Percentiles rank a stretch among this genome's conserved stretches.
phyloP scores from a whole-genome alignment of 2,329 filamentous ascomycete genomes.

The Fusarium sp. region DNA sequence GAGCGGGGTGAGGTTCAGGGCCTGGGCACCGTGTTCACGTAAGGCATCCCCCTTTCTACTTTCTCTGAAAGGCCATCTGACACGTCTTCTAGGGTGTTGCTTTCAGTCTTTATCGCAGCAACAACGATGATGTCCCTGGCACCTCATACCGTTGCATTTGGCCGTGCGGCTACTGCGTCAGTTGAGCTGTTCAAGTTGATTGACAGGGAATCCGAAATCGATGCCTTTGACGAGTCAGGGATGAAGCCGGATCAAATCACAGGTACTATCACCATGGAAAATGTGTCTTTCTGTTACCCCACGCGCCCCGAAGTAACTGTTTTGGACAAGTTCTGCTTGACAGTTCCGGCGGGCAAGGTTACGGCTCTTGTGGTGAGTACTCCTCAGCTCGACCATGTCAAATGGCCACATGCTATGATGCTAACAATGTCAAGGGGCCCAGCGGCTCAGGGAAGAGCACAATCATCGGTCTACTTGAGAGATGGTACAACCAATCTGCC shows the following conservation, averaged over 20 bases:
- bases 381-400: background rate
- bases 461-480: background rate
- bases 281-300: background rate
- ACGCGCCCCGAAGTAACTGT: background rate
- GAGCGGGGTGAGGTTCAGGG: background rate
- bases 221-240: background rate
- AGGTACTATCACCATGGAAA: background rate
- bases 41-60: background rate
- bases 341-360: background rate
- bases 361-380: background rate
- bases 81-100: background rate
- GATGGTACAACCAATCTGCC: background rate
- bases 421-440: background rate
- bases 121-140: background rate
- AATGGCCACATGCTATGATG: background rate
- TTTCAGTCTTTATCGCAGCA: background rate
- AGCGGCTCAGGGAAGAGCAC: background rate
- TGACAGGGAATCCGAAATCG: background rate
- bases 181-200: background rate
- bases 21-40: background rate
- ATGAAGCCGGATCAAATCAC: background rate
- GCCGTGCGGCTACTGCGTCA: background rate
- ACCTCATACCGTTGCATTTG: background rate
- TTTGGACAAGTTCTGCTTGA: background rate
- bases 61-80: background rate